Evolutionary conservation across 2,329 filamentous ascomycete genomes (phyloP).

Genomic region (Leptographium wingfieldii): DNA sequence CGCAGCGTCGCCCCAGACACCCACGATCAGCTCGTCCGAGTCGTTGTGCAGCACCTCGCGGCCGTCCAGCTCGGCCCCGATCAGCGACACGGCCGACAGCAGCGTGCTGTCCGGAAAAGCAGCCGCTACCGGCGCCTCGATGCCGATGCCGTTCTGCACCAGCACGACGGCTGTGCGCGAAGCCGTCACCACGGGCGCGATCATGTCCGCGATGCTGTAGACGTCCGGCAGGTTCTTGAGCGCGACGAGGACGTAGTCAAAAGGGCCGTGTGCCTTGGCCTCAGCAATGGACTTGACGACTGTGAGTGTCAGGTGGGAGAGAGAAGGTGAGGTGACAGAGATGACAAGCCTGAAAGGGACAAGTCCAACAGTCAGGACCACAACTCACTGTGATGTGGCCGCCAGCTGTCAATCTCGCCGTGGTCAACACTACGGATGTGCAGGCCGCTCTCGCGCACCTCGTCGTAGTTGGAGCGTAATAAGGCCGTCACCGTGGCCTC

Average conservation of each 20-base stretch:
- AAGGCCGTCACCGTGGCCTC: neutral
- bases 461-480: conserved; percentile 1
- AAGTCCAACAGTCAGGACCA: too few relatives aligned
- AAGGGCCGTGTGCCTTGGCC: neutral
- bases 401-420: neutral
- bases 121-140: neutral
- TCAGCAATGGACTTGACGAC: neutral
- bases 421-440: neutral
- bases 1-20: neutral
- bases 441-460: neutral
- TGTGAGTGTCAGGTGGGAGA: neutral
- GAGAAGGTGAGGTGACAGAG: too few relatives aligned
- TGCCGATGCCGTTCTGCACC: conserved; percentile 7
- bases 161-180: conserved; percentile 1
- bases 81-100: conserved; percentile 1
- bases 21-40: neutral
- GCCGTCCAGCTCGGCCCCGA: conserved; percentile 1
- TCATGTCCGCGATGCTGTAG: neutral
- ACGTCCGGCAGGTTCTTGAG: conserved; percentile 3
- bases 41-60: conserved; percentile 4
- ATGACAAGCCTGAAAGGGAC: too few relatives aligned
- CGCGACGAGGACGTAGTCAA: conserved; percentile 5
- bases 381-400: neutral
- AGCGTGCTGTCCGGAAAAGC: conserved; percentile 1
- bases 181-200: neutral